Conservation (phyloP, 805 yeast genomes). For the Candida orba region DNA sequence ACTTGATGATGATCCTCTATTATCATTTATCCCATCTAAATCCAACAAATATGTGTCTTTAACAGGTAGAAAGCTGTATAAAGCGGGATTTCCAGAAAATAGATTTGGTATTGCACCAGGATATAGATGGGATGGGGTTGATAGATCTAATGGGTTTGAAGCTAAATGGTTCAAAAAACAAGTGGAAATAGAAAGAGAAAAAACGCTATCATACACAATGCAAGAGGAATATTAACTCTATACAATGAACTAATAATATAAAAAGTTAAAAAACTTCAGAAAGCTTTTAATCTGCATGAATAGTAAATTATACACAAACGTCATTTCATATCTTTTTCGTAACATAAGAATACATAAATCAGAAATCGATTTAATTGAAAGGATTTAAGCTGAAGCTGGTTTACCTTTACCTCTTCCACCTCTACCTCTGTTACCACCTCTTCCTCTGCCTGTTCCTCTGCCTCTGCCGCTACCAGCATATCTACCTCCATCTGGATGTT, state of each 20-base stretch:
- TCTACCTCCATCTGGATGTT: background rate
- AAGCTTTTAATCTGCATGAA: too few species aligned
- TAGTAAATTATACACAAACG: too few species aligned
- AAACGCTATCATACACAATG: conserved; percentile 28
- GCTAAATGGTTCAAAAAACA: conserved; percentile 42
- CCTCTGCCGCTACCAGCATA: conserved; percentile 14
- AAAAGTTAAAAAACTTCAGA: background rate
- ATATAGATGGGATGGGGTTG: conserved; percentile 85
- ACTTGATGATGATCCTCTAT: conserved; percentile 60
- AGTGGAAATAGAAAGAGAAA: conserved; percentile 28
- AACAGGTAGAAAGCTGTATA: conserved; percentile 50
- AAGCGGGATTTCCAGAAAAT: conserved; percentile 53
- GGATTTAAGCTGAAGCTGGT: background rate
- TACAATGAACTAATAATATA: background rate
- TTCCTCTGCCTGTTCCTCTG: conserved; percentile 16
- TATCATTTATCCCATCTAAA: conserved; percentile 32
- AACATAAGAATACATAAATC: background rate
- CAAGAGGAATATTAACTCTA: conserved; percentile 30
- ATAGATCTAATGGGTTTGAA: conserved; percentile 86
- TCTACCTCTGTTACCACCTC: conserved; percentile 4
- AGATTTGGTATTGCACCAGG: conserved; percentile 78
- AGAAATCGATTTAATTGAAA: too few species aligned
- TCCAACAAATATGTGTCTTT: conserved; percentile 21
- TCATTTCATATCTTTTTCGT: background rate
- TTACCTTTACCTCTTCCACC: conserved; percentile 1